A percentile compares a stretch with the other conserved stretches of the same genome.
These are phyloP conservation scores for Acacia acuminata DNA, from an alignment of 306 rosid species.

Conservation along the genomic window DNA sequence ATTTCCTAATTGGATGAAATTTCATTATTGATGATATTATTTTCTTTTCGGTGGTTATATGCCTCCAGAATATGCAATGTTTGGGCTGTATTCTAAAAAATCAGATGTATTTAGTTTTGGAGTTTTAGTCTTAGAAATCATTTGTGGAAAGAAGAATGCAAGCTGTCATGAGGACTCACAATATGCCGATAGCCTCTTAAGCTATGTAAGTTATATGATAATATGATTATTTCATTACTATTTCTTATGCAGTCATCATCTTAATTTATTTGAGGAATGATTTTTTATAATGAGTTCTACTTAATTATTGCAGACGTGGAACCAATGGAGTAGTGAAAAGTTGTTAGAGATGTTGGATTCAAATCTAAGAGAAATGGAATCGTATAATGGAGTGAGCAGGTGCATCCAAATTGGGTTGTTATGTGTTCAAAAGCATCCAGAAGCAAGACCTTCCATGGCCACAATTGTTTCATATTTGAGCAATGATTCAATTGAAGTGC, in stretches of 20 bases:
- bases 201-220: slow-evolving; percentile 14
- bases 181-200: slow-evolving; percentile 8
- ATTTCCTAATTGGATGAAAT: not conserved
- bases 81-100: slow-evolving; percentile 17
- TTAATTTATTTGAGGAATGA: not conserved
- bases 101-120: slow-evolving; percentile 37
- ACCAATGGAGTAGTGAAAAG: slow-evolving; percentile 27
- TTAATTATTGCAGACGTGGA: slow-evolving; percentile 43
- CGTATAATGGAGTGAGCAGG: slow-evolving; percentile 32
- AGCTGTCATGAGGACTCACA: slow-evolving; percentile 6
- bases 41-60: slow-evolving; percentile 30
- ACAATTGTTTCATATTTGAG: slow-evolving; percentile 31
- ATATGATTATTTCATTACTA: not conserved
- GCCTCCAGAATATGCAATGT: slow-evolving; percentile 38
- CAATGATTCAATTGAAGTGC: slow-evolving; percentile 24
- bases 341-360: slow-evolving; percentile 43
- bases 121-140: slow-evolving; percentile 31
- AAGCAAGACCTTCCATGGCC: not conserved
- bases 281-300: not conserved
- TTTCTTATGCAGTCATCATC: too few relatives aligned
- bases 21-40: not conserved
- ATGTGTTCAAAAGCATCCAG: slow-evolving; percentile 41
- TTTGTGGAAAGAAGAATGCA: slow-evolving; percentile 28
- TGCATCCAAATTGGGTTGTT: slow-evolving; percentile 49
- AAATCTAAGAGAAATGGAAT: not conserved